Base-by-base conservation (phyloP, 73 alveolate species). In the Uronychia setigera region DNA sequence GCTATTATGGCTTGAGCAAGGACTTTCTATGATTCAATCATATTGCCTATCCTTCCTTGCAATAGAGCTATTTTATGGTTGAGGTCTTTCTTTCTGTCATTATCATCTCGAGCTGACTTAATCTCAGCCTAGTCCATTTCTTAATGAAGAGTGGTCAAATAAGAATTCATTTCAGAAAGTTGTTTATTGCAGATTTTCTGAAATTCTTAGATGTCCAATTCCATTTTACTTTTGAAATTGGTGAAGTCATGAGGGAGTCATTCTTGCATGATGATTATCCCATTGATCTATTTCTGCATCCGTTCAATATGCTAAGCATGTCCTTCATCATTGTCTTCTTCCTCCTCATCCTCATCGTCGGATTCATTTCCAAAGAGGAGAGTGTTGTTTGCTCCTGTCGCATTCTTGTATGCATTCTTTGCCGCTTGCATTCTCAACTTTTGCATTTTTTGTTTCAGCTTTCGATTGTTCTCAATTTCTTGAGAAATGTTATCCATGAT, bases 261-360 rank as follows among this genome's bases (percentile, higher is more conserved):
- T 19, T 46, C 67, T 35, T 58, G 46, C 82, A 34, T 29, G 29
- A 31, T 76, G 58, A 85, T 29, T 25, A 14, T n/a, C 32, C 1
- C 30, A 11, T 30, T 26, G 27, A 27, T 46, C 60, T 26, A 5
- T 35, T 25, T 13, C 34, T 29, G 26, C 85, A 84, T 26, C 76
- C 79, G 78, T 26, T 35, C 33, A 76, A 19, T 0, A 9, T 14
- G n/a, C 76, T 84, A 5, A 77, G 46, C 83, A 31, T 31, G 74
- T 26, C 76, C 83, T 11, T 26, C 27, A 0, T 76, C 9, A n/a
- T 74, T 35, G 32, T 85, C 91, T 59, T 34, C 76, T 26, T 76
- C 86, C 33, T 85, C 81, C 27, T 33, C 78, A 29, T 74, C 81
- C 33, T 31, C 80, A 1, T 74, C 87, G 26, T 85, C 86, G 59